phyloP scores from a whole-genome alignment of 169 alveolate species.

The Prorocentrum cordatum region DNA sequence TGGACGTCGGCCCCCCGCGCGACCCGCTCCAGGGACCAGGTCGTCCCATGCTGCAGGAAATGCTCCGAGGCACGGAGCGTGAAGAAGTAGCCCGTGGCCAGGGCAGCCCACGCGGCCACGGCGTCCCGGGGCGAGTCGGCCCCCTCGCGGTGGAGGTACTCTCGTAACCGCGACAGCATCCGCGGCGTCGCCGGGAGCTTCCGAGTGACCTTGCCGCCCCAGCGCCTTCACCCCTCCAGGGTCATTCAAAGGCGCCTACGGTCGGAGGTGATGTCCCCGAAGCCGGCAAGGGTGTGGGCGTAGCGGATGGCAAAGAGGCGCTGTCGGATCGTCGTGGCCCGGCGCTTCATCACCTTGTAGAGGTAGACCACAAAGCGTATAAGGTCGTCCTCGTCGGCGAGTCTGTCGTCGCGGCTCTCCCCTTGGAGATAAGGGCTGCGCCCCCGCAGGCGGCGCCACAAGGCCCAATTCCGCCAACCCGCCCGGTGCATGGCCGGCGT shows the following conservation, averaged over 20 bases:
- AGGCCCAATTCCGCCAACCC: background rate
- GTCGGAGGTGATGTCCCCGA: no score
- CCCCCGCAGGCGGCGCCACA: background rate
- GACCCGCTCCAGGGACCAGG: background rate
- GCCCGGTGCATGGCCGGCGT: background rate
- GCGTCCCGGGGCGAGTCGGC: background rate
- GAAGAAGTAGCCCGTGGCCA: background rate
- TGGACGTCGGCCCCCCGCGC: background rate
- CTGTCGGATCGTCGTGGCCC: background rate
- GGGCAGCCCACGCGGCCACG: background rate
- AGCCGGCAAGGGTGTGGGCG: background rate
- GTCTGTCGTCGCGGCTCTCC: background rate
- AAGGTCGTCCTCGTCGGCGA: background rate
- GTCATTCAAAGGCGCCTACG: background rate
- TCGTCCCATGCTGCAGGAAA: background rate
- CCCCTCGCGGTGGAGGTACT: background rate
- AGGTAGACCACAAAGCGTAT: background rate
- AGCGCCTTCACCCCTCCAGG: background rate
- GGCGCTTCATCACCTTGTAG: background rate
- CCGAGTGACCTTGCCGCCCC: background rate
- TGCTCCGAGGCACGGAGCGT: background rate
- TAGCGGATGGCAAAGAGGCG: background rate
- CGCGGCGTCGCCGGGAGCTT: background rate
- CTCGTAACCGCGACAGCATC: background rate
- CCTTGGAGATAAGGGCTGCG: background rate